Evolutionary conservation across 495 filamentous ascomycete species (phyloP), one percentile per base, ranked within the genome.

Genomic region (Aspergillus bridgeri): DNA sequence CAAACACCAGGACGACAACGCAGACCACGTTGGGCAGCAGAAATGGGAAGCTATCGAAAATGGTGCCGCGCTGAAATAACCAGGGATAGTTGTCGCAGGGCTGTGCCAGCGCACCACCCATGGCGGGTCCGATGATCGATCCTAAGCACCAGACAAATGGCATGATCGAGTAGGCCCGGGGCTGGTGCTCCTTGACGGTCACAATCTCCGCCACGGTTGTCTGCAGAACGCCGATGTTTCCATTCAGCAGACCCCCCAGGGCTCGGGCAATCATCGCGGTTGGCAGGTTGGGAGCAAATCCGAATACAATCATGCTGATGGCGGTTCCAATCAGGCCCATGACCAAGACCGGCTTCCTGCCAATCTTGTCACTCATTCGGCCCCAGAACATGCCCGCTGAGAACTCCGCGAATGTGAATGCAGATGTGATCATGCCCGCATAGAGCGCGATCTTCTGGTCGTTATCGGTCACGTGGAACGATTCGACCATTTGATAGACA

Each of bases 71-170:
- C 21, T 76, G 61, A 67, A 98, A 98, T 18, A 89, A 33, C 44
- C 62, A 75, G n/a, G 95, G 93, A 65, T 92, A 93, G 61, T 79
- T 91, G 51, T 82, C 79, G 66, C 90, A 90, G 18, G 94, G 94
- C 58, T 92, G 83, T 55, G 94, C 92, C 55, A 98, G 81, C 50
- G 88, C 84, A 60, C 94, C 94, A 63, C 94, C 94, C 63, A 98
- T 87, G 63, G 87, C 85, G 54, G 93, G 91, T 13, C 95, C 94
- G 58, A 98, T 79, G 60, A 98, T 95, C 43, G 87, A 87, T 55
- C 94, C 94, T 62, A 98, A 74, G 69, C 92, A 97, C 95, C 95
- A 98, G 24, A 97, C 87, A 63, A 96, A 89, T 2, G 94, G 94
- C 94, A 98, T 96, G 65, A 98, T 91, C 6, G 94, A 86, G 73